phyloP scores from a whole-genome alignment of 208 protist species.

The Ichthyophonus hoferi region DNA sequence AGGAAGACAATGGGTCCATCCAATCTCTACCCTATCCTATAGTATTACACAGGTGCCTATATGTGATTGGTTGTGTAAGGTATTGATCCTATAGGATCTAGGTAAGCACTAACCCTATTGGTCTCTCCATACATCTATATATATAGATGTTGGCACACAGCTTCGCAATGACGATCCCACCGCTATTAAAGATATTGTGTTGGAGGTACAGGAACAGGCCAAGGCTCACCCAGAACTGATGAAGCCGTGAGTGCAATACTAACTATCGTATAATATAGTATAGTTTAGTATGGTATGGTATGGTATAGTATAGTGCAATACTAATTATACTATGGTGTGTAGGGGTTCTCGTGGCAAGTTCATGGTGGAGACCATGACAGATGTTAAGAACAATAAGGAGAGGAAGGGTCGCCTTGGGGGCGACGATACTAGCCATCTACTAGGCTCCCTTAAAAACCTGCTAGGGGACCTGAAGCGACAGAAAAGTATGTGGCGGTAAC shows the following conservation, averaged over 20 bases:
- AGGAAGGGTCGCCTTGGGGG: background rate
- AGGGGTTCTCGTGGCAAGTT: slow-evolving; percentile 11
- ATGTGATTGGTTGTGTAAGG: too few relatives aligned
- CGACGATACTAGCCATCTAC: background rate
- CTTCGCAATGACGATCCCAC: background rate
- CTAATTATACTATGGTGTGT: too few relatives aligned
- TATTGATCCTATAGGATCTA: too few relatives aligned
- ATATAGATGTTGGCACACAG: background rate
- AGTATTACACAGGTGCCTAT: too few relatives aligned
- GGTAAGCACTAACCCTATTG: too few relatives aligned
- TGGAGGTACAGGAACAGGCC: background rate
- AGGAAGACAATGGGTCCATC: too few relatives aligned
- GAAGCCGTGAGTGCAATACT: background rate
- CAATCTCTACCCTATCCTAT: too few relatives aligned
- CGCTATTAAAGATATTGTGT: slow-evolving; percentile 26
- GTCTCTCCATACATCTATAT: too few relatives aligned
- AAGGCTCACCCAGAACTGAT: background rate
- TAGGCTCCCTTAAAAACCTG: background rate
- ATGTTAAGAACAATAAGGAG: slow-evolving; percentile 34
- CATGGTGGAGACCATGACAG: slow-evolving; percentile 35
- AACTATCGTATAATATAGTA: too few relatives aligned
- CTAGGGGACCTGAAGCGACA: background rate
- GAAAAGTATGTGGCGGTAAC: background rate
- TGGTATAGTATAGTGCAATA: too few relatives aligned
- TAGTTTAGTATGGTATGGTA: too few relatives aligned